phyloP scores from a whole-genome alignment of 2,329 filamentous ascomycete species.

The Blastomyces parvus region DNA sequence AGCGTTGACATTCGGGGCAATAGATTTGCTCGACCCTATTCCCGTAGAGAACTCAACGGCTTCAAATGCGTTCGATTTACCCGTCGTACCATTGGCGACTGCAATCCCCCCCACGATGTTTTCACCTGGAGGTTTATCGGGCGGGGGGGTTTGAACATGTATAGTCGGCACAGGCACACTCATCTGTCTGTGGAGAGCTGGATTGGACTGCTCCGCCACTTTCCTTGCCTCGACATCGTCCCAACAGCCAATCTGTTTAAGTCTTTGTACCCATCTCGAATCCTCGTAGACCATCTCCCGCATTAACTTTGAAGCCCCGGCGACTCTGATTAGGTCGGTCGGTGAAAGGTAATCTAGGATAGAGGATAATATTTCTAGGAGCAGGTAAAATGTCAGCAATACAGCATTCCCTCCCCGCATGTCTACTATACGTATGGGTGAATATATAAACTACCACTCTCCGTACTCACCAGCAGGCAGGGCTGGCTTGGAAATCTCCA shows the following conservation, averaged over 20 bases:
- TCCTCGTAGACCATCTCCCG: constrained; percentile 99
- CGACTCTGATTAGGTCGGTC: constrained; percentile 74
- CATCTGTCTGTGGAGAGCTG: constrained; percentile 10
- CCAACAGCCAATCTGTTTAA: constrained; percentile 86
- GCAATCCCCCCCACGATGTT: background rate
- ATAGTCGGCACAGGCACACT: constrained; percentile 3
- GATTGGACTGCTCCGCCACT: constrained; percentile 61
- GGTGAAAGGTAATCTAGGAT: constrained; percentile 86
- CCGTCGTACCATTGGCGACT: constrained; percentile 8
- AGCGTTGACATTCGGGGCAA: constrained; percentile 48
- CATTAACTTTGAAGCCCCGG: constrained; percentile 73
- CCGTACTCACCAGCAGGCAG: constrained; percentile 64
- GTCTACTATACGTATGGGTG: background rate
- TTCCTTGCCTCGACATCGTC: constrained; percentile 76
- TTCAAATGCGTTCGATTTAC: constrained; percentile 66
- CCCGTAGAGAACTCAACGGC: constrained; percentile 52
- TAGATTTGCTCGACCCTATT: constrained; percentile 21
- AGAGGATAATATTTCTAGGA: constrained; percentile 68
- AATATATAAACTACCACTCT: background rate
- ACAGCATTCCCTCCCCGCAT: constrained; percentile 8
- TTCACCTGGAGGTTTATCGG: background rate
- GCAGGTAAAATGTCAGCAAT: constrained; percentile 19
- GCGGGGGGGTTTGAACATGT: background rate
- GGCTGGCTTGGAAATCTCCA: constrained; percentile 66
- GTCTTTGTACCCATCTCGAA: constrained; percentile 78